Evolutionary conservation across 108 stramenopile genomes (phyloP).

Genomic region (Fistulifera pelliculosa): DNA sequence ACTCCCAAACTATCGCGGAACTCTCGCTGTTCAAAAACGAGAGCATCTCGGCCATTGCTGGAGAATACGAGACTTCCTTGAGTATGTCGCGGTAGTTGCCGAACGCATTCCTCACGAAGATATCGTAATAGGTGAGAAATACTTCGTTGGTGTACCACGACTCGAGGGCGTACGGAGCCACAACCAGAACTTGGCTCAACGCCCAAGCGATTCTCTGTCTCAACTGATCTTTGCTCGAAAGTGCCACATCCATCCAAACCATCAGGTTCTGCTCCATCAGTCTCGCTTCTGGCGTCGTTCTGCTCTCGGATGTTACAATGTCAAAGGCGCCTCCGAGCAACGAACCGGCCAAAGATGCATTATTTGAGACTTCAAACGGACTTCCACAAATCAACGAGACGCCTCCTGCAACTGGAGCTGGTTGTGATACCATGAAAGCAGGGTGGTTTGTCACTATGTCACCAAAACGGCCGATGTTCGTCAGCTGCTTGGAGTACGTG

Average conservation of each 20-base stretch:
- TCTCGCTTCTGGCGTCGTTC: too few relatives aligned
- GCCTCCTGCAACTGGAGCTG: not conserved
- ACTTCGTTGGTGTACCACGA: constrained; percentile 13
- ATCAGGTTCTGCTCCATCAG: constrained; percentile 7
- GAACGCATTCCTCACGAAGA: constrained; percentile 64
- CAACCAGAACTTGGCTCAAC: constrained; percentile 28
- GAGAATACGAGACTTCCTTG: constrained; percentile 41
- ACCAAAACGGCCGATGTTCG: constrained; percentile 6
- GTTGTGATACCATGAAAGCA: too few relatives aligned
- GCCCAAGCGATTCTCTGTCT: constrained; percentile 43
- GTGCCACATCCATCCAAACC: constrained; percentile 20
- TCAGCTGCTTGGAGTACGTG: constrained; percentile 9
- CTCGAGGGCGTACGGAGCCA: constrained; percentile 7
- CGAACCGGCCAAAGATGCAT: constrained; percentile 10
- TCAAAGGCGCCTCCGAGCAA: constrained; percentile 5
- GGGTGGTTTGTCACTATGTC: constrained; percentile 3
- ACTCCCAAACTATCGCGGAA: not conserved
- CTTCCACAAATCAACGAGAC: constrained; percentile 34
- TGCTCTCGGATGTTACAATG: not conserved
- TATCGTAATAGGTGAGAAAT: constrained; percentile 53
- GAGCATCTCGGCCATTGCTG: constrained; percentile 45
- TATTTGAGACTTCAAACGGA: constrained; percentile 31
- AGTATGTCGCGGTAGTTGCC: constrained; percentile 54
- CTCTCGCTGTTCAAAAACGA: constrained; percentile 5
- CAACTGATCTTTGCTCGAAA: constrained; percentile 33